Conservation (phyloP, 2,329 filamentous ascomycete genomes). For the Peltaster fructicola region DNA sequence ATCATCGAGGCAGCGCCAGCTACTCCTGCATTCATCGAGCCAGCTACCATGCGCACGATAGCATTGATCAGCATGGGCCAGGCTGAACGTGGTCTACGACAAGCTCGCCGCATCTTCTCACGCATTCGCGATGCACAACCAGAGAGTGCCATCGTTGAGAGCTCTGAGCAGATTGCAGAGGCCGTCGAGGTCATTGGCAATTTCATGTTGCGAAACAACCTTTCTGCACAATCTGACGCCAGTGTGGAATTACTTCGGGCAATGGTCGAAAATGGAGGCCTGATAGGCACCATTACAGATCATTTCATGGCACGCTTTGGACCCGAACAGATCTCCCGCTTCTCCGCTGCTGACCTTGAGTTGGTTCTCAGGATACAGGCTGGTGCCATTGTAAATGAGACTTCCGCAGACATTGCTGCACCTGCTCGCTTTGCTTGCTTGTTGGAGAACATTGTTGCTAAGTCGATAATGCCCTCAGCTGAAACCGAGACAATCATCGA, state of each 20-base stretch:
- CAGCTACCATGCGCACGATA: slow-evolving; percentile 76
- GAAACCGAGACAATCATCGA: slow-evolving; percentile 40
- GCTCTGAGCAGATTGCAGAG: slow-evolving; percentile 71
- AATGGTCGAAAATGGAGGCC: slow-evolving; percentile 48
- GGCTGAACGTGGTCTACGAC: slow-evolving; percentile 59
- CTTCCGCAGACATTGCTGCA: slow-evolving; percentile 37
- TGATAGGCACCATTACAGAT: slow-evolving; percentile 41
- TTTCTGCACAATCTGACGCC: slow-evolving; percentile 34
- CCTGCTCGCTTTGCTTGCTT: slow-evolving; percentile 44
- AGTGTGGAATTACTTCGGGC: slow-evolving; percentile 43
- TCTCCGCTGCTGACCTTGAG: slow-evolving; percentile 35
- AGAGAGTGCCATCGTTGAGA: slow-evolving; percentile 32
- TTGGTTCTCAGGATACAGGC: slow-evolving; percentile 44
- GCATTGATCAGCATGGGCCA: slow-evolving; percentile 75
- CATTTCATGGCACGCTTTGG: slow-evolving; percentile 43
- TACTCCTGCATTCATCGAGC: slow-evolving; percentile 58
- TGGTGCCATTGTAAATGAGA: slow-evolving; percentile 29
- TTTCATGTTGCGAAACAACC: slow-evolving; percentile 36
- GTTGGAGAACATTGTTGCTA: slow-evolving; percentile 38
- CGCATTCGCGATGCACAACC: slow-evolving; percentile 50
- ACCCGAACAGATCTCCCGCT: slow-evolving; percentile 39
- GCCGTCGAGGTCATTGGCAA: slow-evolving; percentile 52
- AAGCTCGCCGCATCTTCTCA: slow-evolving; percentile 74
- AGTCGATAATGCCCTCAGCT: slow-evolving; percentile 35
- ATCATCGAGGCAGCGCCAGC: slow-evolving; percentile 46